phyloP scores from a whole-genome alignment of 768 basidiomycete species.

The Macrolepiota fuliginosa region DNA sequence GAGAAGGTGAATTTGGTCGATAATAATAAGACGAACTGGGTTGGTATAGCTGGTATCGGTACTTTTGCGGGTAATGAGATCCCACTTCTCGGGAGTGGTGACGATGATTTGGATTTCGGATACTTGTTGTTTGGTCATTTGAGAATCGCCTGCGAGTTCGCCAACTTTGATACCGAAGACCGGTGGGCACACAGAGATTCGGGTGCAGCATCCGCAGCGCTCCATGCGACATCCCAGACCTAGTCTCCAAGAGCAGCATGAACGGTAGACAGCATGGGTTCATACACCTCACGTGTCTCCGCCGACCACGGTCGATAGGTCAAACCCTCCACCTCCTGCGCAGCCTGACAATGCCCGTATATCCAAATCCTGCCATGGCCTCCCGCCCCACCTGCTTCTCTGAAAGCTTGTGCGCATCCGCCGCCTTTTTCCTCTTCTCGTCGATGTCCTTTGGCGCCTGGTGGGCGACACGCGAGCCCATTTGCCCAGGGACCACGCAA shows the following conservation, averaged over 20 bases:
- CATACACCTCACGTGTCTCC: constrained; percentile 92
- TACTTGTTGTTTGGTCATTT: constrained; percentile 42
- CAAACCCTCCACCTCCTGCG: constrained; percentile 89
- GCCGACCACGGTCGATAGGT: constrained; percentile 90
- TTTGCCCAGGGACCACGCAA: constrained; percentile 82
- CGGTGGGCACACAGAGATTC: constrained; percentile 73
- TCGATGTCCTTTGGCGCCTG: constrained; percentile 87
- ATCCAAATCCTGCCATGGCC: constrained; percentile 68
- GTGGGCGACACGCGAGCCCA: constrained; percentile 88
- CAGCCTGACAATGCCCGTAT: constrained; percentile 91
- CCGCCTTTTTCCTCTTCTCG: constrained; percentile 90
- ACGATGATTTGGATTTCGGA: constrained; percentile 22
- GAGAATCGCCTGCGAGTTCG: no score
- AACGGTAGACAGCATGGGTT: no score
- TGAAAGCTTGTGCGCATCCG: constrained; percentile 52
- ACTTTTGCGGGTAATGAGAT: constrained; percentile 97
- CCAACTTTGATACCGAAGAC: constrained; percentile 82
- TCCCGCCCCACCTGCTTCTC: constrained; percentile 62
- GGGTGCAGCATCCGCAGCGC: constrained; percentile 88
- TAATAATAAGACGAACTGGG: constrained; percentile 92
- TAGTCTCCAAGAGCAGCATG: no score
- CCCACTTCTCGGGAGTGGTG: constrained; percentile 65
- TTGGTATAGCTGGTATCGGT: constrained; percentile 97
- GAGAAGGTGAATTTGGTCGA: constrained; percentile 96
- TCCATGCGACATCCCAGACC: constrained; percentile 93